Evolutionary conservation across 352 stramenopile genomes (phyloP).

Genomic region (Peronospora belbahrii): DNA sequence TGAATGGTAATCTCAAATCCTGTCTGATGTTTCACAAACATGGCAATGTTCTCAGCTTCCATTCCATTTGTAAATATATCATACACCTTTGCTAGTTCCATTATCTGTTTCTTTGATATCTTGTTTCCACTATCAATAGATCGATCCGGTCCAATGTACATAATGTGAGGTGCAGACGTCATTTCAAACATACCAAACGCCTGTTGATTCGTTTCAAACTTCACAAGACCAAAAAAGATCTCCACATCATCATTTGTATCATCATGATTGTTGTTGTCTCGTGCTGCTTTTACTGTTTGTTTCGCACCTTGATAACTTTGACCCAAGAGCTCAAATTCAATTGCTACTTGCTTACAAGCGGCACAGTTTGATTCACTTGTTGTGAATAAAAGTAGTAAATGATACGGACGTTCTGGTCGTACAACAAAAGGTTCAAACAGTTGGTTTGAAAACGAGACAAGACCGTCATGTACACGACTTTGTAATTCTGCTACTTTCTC

Average conservation of each 20-base stretch:
- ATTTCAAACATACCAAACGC: constrained; percentile 70
- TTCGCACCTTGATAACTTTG: constrained; percentile 59
- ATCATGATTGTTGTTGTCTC: too few relatives aligned
- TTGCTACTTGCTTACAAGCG: constrained; percentile 56
- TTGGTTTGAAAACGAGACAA: constrained; percentile 51
- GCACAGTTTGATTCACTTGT: constrained; percentile 75
- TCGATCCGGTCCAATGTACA: constrained; percentile 64
- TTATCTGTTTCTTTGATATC: constrained; percentile 43
- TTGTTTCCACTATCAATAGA: constrained; percentile 41
- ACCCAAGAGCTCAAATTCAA: constrained; percentile 56
- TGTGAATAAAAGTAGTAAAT: constrained; percentile 74
- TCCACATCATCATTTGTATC: constrained; percentile 71
- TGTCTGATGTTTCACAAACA: constrained; percentile 76
- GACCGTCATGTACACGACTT: constrained; percentile 39
- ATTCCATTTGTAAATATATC: constrained; percentile 77
- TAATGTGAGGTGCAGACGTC: constrained; percentile 68
- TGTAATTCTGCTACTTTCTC: constrained; percentile 64
- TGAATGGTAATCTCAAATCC: constrained; percentile 69
- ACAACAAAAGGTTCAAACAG: constrained; percentile 49
- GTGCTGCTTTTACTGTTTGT: constrained; percentile 64
- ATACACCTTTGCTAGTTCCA: constrained; percentile 53
- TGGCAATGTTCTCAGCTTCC: constrained; percentile 52
- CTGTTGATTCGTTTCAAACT: constrained; percentile 67
- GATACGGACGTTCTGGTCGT: constrained; percentile 70
- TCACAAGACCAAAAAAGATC: constrained; percentile 67